Evolutionary conservation across 192 early-diverging fungal species (phyloP).

Genomic region (Coemansia reversa): DNA sequence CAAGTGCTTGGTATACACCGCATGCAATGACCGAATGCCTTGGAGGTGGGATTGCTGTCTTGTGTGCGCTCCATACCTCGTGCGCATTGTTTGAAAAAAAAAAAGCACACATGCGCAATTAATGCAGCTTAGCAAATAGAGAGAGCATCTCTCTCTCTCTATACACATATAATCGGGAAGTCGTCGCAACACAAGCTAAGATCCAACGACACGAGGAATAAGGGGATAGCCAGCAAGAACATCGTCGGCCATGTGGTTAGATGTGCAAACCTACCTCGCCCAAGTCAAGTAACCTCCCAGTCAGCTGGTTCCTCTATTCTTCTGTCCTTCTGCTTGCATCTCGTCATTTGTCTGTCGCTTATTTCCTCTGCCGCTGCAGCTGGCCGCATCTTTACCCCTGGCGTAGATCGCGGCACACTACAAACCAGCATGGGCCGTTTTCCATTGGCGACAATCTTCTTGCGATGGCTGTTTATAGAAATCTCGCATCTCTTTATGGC

Average conservation of each 20-base stretch:
- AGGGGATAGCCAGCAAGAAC: neutral
- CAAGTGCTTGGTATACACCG: neutral
- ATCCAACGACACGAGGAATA: neutral
- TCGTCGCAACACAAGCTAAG: neutral
- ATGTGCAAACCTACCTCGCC: neutral
- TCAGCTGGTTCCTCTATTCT: neutral
- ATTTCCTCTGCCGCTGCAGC: neutral
- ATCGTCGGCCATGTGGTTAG: neutral
- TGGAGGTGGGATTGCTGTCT: neutral
- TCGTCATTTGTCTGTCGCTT: neutral
- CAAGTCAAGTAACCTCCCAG: neutral
- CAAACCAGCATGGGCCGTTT: neutral
- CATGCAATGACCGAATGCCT: neutral
- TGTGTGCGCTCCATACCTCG: neutral
- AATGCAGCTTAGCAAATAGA: neutral
- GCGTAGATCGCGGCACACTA: constrained; percentile 1
- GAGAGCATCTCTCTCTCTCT: neutral
- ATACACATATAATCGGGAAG: neutral
- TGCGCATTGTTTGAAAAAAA: neutral
- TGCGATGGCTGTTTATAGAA: neutral
- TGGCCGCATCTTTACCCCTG: neutral
- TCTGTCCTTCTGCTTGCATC: neutral
- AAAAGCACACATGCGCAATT: neutral
- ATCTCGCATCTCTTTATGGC: neutral
- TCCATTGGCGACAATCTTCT: neutral